Evolutionary conservation across 176 grass and related monocot genomes (phyloP), one percentile per base, ranked within the genome.

Genomic region (Elymus sibiricus): DNA sequence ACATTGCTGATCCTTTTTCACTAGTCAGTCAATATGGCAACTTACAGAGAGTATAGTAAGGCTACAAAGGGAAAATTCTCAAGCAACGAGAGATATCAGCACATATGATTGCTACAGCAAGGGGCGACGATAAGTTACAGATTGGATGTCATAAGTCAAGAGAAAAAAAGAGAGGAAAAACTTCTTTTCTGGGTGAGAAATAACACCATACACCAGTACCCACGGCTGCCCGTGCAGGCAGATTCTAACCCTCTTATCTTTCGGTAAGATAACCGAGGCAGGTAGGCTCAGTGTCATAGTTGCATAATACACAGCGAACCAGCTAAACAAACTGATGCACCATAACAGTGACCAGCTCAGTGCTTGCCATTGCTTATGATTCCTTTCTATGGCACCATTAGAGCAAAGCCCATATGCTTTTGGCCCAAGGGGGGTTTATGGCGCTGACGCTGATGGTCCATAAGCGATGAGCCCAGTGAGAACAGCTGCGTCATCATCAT

Each of bases 291-390:
- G 73, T 43, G 49, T 28, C 21, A 59, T 66, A 55, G 73, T 60
- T 88, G 80, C 86, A 88, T 80, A 89, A 80, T 74, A 82, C 81
- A 88, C 70, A 51, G 56, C 28, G 37, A 85, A 76, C 70, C 47
- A 79, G 78, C 79, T 70, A 76, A 80, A 86, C 47, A 47, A 88
- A 89, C 61, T 64, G 76, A 84, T 77, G 86, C 69, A 70, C 79
- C 67, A 81, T 89, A 82, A 82, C 82, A 88, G 72, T 63, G 71
- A 84, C 68, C 68, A 76, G 80, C 42, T 44, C 39, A 62, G 76
- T 83, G 74, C 64, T 83, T 80, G 68, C 63, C 43, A 49, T 64
- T 68, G 8, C 69, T 27, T 64, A 82, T 83, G 83, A 79, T 80
- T 62, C 60, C 84, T 47, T 85, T 62, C 61, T 60, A 66, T 60